Conservation (phyloP, 331 rosid species). For the Ulmus americana region DNA sequence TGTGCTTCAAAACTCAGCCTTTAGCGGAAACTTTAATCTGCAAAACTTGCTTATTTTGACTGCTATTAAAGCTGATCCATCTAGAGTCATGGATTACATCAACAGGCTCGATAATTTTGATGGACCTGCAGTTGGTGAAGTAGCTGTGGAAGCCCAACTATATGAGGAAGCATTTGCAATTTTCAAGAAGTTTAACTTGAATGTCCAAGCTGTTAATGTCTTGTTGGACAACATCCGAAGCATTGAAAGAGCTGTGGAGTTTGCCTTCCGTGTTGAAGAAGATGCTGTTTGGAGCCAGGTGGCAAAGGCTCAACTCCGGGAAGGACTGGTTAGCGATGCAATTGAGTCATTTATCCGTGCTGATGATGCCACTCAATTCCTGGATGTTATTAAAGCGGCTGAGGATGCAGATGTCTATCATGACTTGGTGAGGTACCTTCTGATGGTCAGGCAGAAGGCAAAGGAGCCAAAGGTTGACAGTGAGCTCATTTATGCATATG, state of each 20-base stretch:
- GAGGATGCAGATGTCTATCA: constrained; percentile 73
- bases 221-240: constrained; percentile 77
- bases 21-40: constrained; percentile 93
- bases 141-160: constrained; percentile 88
- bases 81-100: constrained; percentile 96
- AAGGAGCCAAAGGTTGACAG: constrained; percentile 98
- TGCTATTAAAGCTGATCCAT: constrained; percentile 93
- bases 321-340: constrained; percentile 92
- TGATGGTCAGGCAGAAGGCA: constrained; percentile 93
- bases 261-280: constrained; percentile 98
- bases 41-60: constrained; percentile 94
- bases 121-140: constrained; percentile 98
- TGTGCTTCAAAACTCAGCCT: constrained; percentile 98
- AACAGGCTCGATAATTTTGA: constrained; percentile 94
- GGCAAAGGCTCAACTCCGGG: constrained; percentile 95
- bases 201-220: constrained; percentile 96
- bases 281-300: constrained; percentile 99
- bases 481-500: constrained; percentile 96
- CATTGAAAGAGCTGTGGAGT: constrained; percentile 93
- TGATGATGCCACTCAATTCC: constrained; percentile 85
- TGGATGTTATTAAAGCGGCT: constrained; percentile 89
- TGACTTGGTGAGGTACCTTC: constrained; percentile 87
- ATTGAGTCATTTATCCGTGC: constrained; percentile 96
- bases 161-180: constrained; percentile 92
- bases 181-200: constrained; percentile 95